Evolutionary conservation across 129 eudicot species (phyloP), one percentile per base, ranked within the genome.

Genomic region (Saposhnikovia divaricata): DNA sequence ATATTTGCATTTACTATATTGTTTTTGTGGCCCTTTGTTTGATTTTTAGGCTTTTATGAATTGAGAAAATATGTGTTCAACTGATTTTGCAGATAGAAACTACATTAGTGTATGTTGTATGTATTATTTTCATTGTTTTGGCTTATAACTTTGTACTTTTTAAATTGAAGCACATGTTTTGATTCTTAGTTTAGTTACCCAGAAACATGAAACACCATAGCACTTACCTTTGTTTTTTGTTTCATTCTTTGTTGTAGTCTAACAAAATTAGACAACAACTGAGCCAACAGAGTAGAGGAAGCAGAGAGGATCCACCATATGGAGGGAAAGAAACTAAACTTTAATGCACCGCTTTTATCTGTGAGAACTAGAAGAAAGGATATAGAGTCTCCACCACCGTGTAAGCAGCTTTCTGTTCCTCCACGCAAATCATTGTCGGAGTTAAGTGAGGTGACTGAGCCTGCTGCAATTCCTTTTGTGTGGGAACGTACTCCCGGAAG

Each of bases 401-500:
- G 50, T 44, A 74, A 37, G 61, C 61, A 74, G 40, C 59, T 74
- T 2, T 45, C 78, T 46, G 25, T 86, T 76, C 90, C 88, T 40
- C 23, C 81, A 28, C 18, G 75, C 19, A 81, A 66, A 85, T 81
- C 90, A 10, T 82, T 80, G 14, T 85, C 82, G 83, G 93, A 89
- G 27, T 31, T 82, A 45, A 90, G 75, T 11, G 96, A 92, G 79
- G 86, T 85, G 55, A 86, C 89, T 16, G 90, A 92, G 75, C 96
- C 98, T 5, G 96, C 88, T 1, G 81, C 99, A 9, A 80, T 96
- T 77, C 99, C 99, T 6, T 96, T 96, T 78, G 77, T 46, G 53
- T 96, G 99, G 99, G 99, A 96, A 82, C 89, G 86, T 63, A 85
- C 81, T 40, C 99, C 99, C 0, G 99, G 99, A 1, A 86, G 85